phyloP scores from a whole-genome alignment of 169 alveolate species.

The Prorocentrum cordatum region DNA sequence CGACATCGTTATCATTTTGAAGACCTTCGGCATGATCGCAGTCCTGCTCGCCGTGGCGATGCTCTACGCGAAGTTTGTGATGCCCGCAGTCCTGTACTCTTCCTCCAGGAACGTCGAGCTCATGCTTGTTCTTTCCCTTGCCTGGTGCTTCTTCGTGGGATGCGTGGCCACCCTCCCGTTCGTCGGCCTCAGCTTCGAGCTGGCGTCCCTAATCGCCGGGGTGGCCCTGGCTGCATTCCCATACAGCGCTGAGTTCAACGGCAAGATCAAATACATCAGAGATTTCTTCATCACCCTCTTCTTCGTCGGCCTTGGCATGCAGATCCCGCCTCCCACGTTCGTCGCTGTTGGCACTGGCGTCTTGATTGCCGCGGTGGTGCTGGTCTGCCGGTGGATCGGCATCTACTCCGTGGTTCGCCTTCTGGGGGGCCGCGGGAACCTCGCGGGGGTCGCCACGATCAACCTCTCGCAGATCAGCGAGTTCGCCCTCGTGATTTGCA shows the following conservation, averaged over 20 bases:
- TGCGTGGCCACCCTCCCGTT: constrained; percentile 38
- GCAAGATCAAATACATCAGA: constrained; percentile 18
- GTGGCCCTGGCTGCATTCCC: constrained; percentile 31
- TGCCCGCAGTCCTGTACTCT: background rate
- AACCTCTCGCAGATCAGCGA: constrained; percentile 51
- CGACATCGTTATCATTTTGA: background rate
- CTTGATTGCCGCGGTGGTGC: background rate
- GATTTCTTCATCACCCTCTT: constrained; percentile 29
- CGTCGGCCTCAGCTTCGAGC: constrained; percentile 14
- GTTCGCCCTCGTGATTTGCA: constrained; percentile 23
- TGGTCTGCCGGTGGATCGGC: constrained; percentile 48
- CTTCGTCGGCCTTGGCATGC: constrained; percentile 47
- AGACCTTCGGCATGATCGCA: background rate
- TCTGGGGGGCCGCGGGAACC: background rate
- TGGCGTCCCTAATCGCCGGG: constrained; percentile 39
- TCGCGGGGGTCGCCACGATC: constrained; percentile 3
- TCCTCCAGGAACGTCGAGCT: background rate
- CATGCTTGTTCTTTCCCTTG: background rate
- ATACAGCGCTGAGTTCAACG: background rate
- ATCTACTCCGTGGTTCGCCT: background rate
- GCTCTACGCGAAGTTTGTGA: constrained; percentile 30
- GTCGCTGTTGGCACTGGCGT: background rate
- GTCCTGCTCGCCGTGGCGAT: constrained; percentile 30
- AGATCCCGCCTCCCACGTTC: constrained; percentile 3
- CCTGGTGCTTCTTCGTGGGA: constrained; percentile 51